Percentiles rank a stretch among this genome's conserved stretches.
Conservation (phyloP, 179 eudicot genomes). For the Actinidia polygama region DNA sequence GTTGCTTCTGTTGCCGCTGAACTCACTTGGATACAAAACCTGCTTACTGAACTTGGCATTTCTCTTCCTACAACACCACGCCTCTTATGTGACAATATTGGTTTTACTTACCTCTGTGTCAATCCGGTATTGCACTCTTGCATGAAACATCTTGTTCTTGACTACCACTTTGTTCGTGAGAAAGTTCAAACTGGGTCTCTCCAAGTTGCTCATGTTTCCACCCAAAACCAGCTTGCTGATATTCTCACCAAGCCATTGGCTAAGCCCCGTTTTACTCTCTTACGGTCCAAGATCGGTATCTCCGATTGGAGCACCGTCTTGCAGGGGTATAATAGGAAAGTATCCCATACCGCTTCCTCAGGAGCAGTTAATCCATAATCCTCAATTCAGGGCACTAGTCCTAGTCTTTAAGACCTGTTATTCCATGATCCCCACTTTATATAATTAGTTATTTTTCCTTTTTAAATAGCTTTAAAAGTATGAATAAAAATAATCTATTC, state of each 20-base stretch:
- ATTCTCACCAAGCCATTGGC: slow-evolving; percentile 17
- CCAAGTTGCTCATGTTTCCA: background rate
- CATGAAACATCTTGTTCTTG: background rate
- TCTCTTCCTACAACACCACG: background rate
- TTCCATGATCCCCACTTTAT: no score
- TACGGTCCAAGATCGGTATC: no score
- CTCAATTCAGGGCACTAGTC: no score
- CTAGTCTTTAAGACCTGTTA: no score
- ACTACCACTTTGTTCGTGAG: slow-evolving; percentile 10
- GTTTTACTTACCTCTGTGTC: slow-evolving; percentile 5
- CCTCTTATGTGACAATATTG: slow-evolving; percentile 16
- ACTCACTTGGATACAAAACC: background rate
- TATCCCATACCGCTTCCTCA: no score
- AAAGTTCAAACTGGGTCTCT: slow-evolving; percentile 2
- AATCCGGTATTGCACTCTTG: background rate
- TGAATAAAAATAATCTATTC: no score
- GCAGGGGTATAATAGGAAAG: no score
- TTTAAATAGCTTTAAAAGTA: no score
- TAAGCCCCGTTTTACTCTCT: no score
- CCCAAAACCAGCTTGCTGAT: background rate
- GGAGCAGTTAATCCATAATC: no score
- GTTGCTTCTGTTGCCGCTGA: background rate
- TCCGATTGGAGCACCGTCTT: no score
- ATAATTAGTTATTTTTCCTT: no score
- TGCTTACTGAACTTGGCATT: background rate